A percentile compares a stretch with the other conserved stretches of the same genome.
Conservation (phyloP, 805 yeast genomes). For the Candida parachauliodes region DNA sequence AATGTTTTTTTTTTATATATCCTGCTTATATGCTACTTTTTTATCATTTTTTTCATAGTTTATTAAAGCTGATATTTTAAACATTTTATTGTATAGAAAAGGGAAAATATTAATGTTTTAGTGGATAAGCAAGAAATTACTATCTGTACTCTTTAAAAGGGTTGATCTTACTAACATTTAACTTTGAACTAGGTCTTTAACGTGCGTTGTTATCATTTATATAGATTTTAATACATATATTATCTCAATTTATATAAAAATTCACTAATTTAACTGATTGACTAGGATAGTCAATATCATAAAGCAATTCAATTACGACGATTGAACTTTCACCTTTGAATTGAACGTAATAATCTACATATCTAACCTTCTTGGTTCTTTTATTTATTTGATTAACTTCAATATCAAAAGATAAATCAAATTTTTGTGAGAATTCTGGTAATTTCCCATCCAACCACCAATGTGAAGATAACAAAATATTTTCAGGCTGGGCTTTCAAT, state of each 20-base stretch:
- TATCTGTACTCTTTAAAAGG: too few species aligned
- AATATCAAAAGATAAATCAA: conserved; percentile 58
- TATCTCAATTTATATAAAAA: conserved; percentile 11
- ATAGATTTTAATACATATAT: background rate
- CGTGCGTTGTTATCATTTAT: background rate
- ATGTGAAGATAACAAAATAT: conserved; percentile 23
- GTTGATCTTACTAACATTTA: conserved; percentile 4
- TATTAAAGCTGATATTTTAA: background rate
- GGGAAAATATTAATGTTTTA: too few species aligned
- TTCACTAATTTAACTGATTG: conserved; percentile 38
- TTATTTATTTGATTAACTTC: conserved; percentile 55
- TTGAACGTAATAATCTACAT: conserved; percentile 67
- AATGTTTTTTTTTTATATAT: too few species aligned
- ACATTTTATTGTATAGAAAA: too few species aligned
- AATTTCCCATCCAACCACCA: conserved; percentile 71
- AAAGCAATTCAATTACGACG: conserved; percentile 55
- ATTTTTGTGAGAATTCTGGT: conserved; percentile 49
- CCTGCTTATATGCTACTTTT: background rate
- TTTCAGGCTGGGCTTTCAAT: conserved; percentile 28
- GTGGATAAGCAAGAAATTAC: too few species aligned
- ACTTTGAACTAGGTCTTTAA: conserved; percentile 4
- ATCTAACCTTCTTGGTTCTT: conserved; percentile 48
- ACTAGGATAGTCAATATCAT: conserved; percentile 52
- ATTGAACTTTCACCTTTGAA: conserved; percentile 69
- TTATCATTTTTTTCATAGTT: background rate